A percentile compares a stretch with the other conserved stretches of the same genome.
These are phyloP conservation scores for Acanthamoeba triangularis DNA, from an alignment of 208 protist genomes.

Conservation along the genomic window DNA sequence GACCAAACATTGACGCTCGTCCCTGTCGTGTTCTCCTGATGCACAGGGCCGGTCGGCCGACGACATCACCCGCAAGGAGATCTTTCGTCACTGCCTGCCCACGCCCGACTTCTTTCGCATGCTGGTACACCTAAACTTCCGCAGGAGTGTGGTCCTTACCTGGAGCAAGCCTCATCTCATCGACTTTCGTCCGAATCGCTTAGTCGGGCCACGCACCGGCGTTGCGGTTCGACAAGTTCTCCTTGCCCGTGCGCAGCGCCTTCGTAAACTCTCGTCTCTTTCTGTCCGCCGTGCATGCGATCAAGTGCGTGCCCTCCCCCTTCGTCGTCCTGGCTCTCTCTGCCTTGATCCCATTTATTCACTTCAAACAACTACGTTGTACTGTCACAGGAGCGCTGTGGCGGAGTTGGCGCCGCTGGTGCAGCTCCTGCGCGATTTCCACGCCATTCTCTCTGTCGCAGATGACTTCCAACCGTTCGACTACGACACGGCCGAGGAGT, in stretches of 20 bases:
- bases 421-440: not conserved
- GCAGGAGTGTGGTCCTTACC: too few species aligned
- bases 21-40: not conserved
- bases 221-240: not conserved
- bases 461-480: conserved; percentile 47
- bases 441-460: not conserved
- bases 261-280: conserved; percentile 43
- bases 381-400: not conserved
- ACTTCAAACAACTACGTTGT: not conserved
- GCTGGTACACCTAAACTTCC: not conserved
- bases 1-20: too few species aligned
- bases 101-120: conserved; percentile 10
- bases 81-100: conserved; percentile 24
- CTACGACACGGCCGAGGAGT: not conserved
- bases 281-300: not conserved
- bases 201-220: not conserved
- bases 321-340: not conserved
- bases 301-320: not conserved
- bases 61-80: not conserved
- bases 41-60: not conserved
- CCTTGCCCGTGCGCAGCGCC: conserved; percentile 27
- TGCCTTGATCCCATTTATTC: too few species aligned
- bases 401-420: not conserved
- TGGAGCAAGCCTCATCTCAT: too few species aligned
- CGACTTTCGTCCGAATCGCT: not conserved